phyloP scores from a whole-genome alignment of 2,329 filamentous ascomycete genomes.

The Scopulariopsis brevicaulis region DNA sequence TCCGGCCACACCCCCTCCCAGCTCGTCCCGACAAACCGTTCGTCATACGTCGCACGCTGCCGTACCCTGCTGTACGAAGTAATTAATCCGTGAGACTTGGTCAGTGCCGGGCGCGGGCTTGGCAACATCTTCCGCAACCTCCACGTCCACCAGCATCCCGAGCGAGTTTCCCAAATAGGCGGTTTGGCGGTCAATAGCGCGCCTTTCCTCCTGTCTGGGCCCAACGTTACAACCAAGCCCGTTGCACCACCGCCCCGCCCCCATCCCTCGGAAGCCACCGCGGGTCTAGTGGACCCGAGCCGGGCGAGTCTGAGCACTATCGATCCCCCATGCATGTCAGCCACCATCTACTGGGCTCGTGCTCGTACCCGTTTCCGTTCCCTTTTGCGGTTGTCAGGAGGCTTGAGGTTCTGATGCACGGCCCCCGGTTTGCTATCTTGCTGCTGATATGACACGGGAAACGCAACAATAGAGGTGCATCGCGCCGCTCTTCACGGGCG shows the following conservation, averaged over 20 bases:
- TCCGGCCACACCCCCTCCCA: background rate
- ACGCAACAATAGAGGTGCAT: conserved; percentile 2
- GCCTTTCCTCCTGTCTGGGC: background rate
- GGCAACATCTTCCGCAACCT: background rate
- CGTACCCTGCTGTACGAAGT: too few relatives aligned
- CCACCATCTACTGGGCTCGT: background rate
- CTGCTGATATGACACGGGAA: conserved; percentile 3
- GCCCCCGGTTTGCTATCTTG: background rate
- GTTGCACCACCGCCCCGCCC: background rate
- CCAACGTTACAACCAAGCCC: background rate
- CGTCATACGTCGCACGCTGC: background rate
- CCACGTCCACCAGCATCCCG: background rate
- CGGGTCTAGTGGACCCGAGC: background rate
- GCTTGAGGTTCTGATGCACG: conserved; percentile 2
- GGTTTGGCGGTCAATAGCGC: background rate
- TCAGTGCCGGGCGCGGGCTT: background rate
- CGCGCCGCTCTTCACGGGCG: background rate
- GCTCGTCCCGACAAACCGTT: background rate
- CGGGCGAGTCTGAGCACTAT: background rate
- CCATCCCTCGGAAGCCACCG: background rate
- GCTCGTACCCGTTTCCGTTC: background rate
- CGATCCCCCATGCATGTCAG: background rate
- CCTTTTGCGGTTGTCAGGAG: background rate
- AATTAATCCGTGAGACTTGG: too few relatives aligned
- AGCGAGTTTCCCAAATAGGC: background rate